These are phyloP conservation scores for Climacium dendroides DNA, from an alignment of 225 moss, liverwort and hornwort species.

Conservation along the genomic window DNA sequence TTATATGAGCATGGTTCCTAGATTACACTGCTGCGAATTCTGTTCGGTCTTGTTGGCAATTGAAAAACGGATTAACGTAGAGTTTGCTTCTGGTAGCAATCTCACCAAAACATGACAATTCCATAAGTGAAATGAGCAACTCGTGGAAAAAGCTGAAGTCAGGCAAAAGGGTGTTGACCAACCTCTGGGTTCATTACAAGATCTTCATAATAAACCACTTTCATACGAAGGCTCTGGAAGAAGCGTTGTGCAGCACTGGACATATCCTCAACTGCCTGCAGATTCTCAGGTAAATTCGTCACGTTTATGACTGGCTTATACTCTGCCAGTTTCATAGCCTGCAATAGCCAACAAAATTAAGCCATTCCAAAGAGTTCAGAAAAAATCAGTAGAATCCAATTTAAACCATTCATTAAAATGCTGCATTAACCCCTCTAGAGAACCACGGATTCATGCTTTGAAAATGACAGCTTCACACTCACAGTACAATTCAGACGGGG, in stretches of 20 bases:
- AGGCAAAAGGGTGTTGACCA: not conserved
- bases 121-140: not conserved
- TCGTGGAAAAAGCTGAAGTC: not conserved
- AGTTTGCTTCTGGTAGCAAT: not conserved
- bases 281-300: slow-evolving; percentile 11
- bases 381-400: no score
- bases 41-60: not conserved
- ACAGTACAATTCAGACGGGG: not conserved
- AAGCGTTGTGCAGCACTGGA: slow-evolving; percentile 16
- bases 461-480: not conserved
- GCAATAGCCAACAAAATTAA: not conserved
- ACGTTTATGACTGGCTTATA: slow-evolving; percentile 51
- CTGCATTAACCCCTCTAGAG: not conserved
- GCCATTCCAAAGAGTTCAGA: not conserved
- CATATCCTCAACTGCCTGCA: slow-evolving; percentile 35
- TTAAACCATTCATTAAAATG: not conserved
- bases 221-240: slow-evolving; percentile 26
- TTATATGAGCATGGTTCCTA: not conserved
- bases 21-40: not conserved
- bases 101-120: not conserved
- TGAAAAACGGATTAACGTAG: not conserved
- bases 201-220: slow-evolving; percentile 56
- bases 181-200: slow-evolving; percentile 30
- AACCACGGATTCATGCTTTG: not conserved
- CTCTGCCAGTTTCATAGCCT: slow-evolving; percentile 54